Evolutionary conservation across 495 filamentous ascomycete species (phyloP), one percentile per base, ranked within the genome.

Genomic region (Saxophila tyrrhenica): DNA sequence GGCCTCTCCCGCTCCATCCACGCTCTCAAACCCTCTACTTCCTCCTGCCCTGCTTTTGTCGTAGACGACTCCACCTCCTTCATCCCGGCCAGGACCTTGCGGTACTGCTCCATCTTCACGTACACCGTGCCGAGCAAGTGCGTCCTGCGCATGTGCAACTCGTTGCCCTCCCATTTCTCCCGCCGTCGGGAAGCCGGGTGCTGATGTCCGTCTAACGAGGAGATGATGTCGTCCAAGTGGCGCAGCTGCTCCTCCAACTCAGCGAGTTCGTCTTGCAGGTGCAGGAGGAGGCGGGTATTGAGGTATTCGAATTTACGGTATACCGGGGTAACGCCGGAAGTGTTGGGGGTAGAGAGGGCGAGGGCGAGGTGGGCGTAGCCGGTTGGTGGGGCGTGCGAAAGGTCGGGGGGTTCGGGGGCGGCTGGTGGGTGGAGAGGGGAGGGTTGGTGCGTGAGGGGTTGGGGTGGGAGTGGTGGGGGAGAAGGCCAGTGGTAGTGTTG

Each of bases 271-370:
- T 64, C 61, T 52, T 67, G 90, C 0, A 96, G 78, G 62, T 92
- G 80, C 1, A 96, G 73, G 2, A 96, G 74, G 13, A 94, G 72
- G 17, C 91, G 83, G 64, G 94, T 87, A 62, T 95, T 94, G 3
- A 95, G 69, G 9, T 77, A 75, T 62, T 86, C 85, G 62, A 96
- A 96, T 55, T 84, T 84, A 35, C 89, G 82, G 67, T 94, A 95
- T 16, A 96, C 77, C 7, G 87, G 87, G 11, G 41, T 49, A 16
- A 61, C 39, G 3, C 45, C 19, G 2, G 46, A 58, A 39, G 32
- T 35, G 8, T 16, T 39, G 15, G 25, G 24, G 5, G 73, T 67
- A 24, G 78, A 77, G 44, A 88, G 70, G 32, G 76, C 79, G 2
- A 77, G 76, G 22, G 84, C 81, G 35, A 88, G 67, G 5, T 83